Evolutionary conservation across 768 basidiomycete genomes (phyloP).

Genomic region (Serendipita sp.): DNA sequence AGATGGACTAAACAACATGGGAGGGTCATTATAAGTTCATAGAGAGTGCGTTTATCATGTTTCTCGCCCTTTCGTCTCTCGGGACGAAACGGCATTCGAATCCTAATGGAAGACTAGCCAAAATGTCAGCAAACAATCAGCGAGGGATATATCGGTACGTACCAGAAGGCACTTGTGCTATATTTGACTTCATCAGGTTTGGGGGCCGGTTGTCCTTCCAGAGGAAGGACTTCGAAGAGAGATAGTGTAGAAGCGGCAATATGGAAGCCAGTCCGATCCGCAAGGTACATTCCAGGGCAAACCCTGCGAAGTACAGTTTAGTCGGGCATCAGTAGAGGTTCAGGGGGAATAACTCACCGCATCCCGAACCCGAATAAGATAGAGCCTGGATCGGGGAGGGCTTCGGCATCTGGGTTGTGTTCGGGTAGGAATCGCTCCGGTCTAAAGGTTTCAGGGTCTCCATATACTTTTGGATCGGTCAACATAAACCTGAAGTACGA

Average conservation of each 20-base stretch:
- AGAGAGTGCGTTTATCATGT: too few relatives aligned
- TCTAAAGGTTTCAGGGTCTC: background rate
- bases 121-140: background rate
- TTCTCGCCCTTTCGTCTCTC: background rate
- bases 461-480: background rate
- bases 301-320: background rate
- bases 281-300: slow-evolving; percentile 3
- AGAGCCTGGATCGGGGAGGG: background rate
- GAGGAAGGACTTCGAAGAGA: background rate
- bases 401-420: background rate
- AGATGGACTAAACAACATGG: too few relatives aligned
- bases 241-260: background rate
- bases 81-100: slow-evolving; percentile 2
- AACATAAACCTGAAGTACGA: background rate
- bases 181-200: background rate
- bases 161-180: background rate
- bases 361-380: slow-evolving; percentile 4
- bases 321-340: too few relatives aligned
- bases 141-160: background rate
- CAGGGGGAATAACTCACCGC: background rate
- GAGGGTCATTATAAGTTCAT: too few relatives aligned
- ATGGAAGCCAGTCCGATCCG: background rate
- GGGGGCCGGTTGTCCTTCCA: background rate
- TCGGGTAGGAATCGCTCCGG: background rate
- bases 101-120: background rate